Percentiles rank a stretch among this genome's conserved stretches.
Conservation (phyloP, 768 basidiomycete genomes). For the Termitomyces sp. region DNA sequence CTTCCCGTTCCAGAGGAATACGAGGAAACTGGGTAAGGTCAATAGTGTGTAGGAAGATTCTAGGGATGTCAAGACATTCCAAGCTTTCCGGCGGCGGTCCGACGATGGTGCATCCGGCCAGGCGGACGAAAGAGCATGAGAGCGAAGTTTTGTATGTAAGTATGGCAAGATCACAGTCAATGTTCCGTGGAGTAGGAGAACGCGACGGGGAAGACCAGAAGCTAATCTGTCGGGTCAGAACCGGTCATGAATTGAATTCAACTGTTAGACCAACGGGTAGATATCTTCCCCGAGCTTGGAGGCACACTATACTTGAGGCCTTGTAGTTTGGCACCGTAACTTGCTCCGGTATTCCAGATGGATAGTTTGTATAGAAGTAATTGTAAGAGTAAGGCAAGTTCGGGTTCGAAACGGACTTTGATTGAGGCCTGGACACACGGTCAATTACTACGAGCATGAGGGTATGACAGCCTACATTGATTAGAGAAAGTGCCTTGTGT, state of each 20-base stretch:
- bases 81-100: slow-evolving; percentile 66
- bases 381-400: slow-evolving; percentile 65
- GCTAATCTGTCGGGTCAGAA: slow-evolving; percentile 31
- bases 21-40: slow-evolving; percentile 68
- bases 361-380: slow-evolving; percentile 76
- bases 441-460: slow-evolving; percentile 7
- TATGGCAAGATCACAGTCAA: slow-evolving; percentile 78
- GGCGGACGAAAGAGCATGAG: slow-evolving; percentile 71
- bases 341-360: slow-evolving; percentile 74
- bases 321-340: slow-evolving; percentile 80
- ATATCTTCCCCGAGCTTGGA: slow-evolving; percentile 12
- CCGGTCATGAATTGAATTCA: slow-evolving; percentile 1
- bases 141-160: slow-evolving; percentile 65
- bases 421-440: slow-evolving; percentile 41
- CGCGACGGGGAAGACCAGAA: slow-evolving; percentile 57
- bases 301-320: slow-evolving; percentile 57
- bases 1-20: slow-evolving; percentile 86
- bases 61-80: slow-evolving; percentile 59
- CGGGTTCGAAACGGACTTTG: slow-evolving; percentile 64
- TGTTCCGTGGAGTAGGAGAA: slow-evolving; percentile 59
- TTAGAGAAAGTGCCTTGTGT: slow-evolving; percentile 56
- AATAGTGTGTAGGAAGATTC: slow-evolving; percentile 64
- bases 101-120: slow-evolving; percentile 91
- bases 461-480: slow-evolving; percentile 41
- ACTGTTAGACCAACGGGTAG: slow-evolving; percentile 30